Base-by-base conservation (phyloP, 495 filamentous ascomycete species). In the Chaetomium tenue region DNA sequence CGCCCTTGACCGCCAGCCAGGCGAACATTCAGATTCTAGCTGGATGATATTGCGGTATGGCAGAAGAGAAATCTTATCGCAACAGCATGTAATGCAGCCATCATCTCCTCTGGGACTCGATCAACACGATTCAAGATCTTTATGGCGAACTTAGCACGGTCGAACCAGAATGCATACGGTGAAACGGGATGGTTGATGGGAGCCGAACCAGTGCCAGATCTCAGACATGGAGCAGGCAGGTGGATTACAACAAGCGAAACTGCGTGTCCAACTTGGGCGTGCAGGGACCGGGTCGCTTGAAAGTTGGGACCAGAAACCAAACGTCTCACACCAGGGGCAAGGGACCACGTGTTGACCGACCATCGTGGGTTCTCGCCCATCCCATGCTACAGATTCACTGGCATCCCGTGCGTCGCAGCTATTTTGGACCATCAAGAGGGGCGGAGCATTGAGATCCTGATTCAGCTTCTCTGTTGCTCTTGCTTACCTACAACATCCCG, bases 151-250 rank as follows among this genome's bases (percentile, higher is more conserved):
- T 3, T 3, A 37, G 11, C 33, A 12, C 33, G 9, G 33, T 8
- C 33, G 33, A 37, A 12, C 33, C 40, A 11, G 18, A 6, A 44
- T 18, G 64, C 62, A 67, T 28, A 15, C 40, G 40, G 51, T 69
- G 64, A 64, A 62, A 65, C 69, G 63, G 25, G 39, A n/a, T n/a
- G 44, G n/a, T 67, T 4, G 47, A 44, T 57, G 23, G 58, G 50
- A 46, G 26, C 44, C 67, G 52, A 63, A 48, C 58, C 56, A 67
- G 59, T 71, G 70, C 71, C 58, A 68, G 70, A 75, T 75, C 73
- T 75, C 56, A 75, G 73, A 75, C 73, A 75, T 46, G 1, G 18
- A 13, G n/a, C 60, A 23, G 33, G 68, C 67, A 65, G 65, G 63
- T 30, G 6, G 28, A 30, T 57, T 63, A 65, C 12, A 60, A 15